Percentiles rank a stretch among this genome's conserved stretches.
Conservation (phyloP, 192 early-diverging fungal genomes). For the Nowakowskiella sp. region DNA sequence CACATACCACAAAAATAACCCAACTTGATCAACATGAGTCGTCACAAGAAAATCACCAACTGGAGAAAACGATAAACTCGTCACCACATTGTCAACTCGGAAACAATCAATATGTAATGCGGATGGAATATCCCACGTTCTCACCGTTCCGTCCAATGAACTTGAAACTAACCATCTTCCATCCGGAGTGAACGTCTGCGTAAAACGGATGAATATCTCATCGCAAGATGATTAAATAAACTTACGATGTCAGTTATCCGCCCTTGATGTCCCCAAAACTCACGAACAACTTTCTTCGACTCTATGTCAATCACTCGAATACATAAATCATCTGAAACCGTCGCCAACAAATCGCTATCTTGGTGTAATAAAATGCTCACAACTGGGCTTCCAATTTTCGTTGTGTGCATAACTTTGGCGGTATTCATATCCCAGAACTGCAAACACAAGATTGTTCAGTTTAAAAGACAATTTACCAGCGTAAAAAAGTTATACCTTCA, state of each 20-base stretch:
- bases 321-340: conserved; percentile 75
- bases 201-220: conserved; percentile 4
- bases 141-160: conserved; percentile 76
- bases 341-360: conserved; percentile 73
- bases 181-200: conserved; percentile 79
- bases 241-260: conserved; percentile 80
- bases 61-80: conserved; percentile 83
- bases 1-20: conserved; percentile 77
- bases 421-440: conserved; percentile 80
- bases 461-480: not conserved
- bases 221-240: conserved; percentile 6
- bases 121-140: conserved; percentile 94
- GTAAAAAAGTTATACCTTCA: conserved; percentile 50
- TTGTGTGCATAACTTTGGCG: conserved; percentile 48
- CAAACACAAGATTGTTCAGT: conserved; percentile 4
- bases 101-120: conserved; percentile 84
- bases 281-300: conserved; percentile 71
- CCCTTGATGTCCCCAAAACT: conserved; percentile 79
- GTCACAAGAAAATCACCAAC: conserved; percentile 88
- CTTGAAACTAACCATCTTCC: conserved; percentile 81
- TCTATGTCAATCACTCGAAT: conserved; percentile 85
- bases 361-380: conserved; percentile 52
- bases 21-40: conserved; percentile 83
- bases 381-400: conserved; percentile 60
- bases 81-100: conserved; percentile 63